Evolutionary conservation across 75 land plant genomes (phyloP).

Genomic region (Cryptomeria japonica): DNA sequence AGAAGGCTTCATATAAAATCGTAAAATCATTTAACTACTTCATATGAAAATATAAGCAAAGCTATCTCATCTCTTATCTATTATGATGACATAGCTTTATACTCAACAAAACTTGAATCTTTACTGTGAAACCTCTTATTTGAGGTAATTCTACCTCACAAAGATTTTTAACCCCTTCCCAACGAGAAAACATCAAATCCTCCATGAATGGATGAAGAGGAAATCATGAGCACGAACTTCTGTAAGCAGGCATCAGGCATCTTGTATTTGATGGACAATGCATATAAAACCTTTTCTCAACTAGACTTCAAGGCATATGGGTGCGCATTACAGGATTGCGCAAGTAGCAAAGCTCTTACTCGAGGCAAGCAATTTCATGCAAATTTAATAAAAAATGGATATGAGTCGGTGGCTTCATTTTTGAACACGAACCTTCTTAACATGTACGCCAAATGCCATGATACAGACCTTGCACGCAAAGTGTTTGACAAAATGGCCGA

Average conservation of each 20-base stretch:
- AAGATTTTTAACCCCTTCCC: no score
- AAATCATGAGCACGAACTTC: not conserved
- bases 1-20: no score
- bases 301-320: not conserved
- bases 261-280: not conserved
- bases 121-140: no score
- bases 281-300: not conserved
- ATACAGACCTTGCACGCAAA: conserved; percentile 16
- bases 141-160: no score
- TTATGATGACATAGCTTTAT: no score
- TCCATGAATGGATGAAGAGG: not conserved
- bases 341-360: not conserved
- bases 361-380: not conserved
- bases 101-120: no score
- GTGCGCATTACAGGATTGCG: not conserved
- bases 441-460: conserved; percentile 14
- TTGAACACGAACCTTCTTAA: not conserved
- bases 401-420: not conserved
- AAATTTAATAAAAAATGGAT: not conserved
- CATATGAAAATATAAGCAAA: no score
- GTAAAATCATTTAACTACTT: no score
- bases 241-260: not conserved
- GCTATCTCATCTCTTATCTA: no score
- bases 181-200: not conserved
- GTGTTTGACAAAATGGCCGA: conserved; percentile 37